phyloP scores from a whole-genome alignment of 139 green algal species.

The Tetradesmus lagerheimii region DNA sequence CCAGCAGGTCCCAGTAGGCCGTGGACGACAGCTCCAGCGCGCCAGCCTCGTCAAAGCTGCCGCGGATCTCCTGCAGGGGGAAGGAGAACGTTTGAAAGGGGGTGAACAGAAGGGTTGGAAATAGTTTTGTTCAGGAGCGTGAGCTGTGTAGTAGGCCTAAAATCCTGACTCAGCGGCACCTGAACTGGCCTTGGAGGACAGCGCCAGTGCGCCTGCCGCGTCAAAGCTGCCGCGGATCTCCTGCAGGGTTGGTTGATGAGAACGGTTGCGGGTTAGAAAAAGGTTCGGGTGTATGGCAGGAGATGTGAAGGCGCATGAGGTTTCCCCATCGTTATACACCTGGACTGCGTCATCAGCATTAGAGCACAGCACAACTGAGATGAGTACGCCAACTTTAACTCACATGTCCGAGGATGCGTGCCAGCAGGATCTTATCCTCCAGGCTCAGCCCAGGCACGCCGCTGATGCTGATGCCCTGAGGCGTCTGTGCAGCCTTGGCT shows the following conservation, averaged over 20 bases:
- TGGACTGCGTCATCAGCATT: too few relatives aligned
- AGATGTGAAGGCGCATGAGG: too few relatives aligned
- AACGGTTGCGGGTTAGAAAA: too few relatives aligned
- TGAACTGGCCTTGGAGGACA: neutral
- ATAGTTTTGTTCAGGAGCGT: too few relatives aligned
- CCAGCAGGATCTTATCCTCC: slow-evolving; percentile 45
- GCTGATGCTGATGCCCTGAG: slow-evolving; percentile 45
- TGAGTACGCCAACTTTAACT: too few relatives aligned
- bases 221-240: slow-evolving; percentile 18
- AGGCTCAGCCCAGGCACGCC: slow-evolving; percentile 13
- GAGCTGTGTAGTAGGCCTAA: too few relatives aligned
- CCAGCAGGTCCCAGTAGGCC: slow-evolving; percentile 37
- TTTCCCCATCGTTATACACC: too few relatives aligned
- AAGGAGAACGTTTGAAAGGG: too few relatives aligned
- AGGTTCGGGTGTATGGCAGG: too few relatives aligned
- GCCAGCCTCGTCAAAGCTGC: slow-evolving; percentile 24
- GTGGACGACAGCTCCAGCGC: neutral
- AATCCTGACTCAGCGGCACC: too few relatives aligned
- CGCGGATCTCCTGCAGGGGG: slow-evolving; percentile 17
- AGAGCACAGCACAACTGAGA: too few relatives aligned
- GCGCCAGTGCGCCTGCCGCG: neutral
- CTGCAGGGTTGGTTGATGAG: neutral
- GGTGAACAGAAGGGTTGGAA: too few relatives aligned
- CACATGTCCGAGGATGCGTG: slow-evolving; percentile 39
- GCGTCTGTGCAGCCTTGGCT: neutral